phyloP scores from a whole-genome alignment of 73 alveolate genomes.

The Tetrahymena malaccensis region DNA sequence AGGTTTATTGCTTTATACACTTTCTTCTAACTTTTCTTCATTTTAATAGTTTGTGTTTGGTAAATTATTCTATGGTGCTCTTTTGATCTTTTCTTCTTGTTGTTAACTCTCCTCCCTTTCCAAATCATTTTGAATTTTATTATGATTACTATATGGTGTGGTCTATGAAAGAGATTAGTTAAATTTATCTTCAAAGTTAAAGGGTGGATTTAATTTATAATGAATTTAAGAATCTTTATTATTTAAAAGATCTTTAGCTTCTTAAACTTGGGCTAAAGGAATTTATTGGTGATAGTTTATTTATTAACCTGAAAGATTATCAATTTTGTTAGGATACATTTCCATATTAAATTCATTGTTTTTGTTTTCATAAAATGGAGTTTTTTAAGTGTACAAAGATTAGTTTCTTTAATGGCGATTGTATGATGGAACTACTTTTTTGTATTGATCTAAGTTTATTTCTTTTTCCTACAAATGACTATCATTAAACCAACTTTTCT shows the following conservation, averaged over 20 bases:
- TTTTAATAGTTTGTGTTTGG: not conserved
- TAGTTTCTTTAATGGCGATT: not conserved
- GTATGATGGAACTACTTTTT: not conserved
- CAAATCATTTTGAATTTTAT: not conserved
- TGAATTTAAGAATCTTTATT: not conserved
- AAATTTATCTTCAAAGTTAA: not conserved
- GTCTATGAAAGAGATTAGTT: not conserved
- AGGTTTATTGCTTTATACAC: not conserved
- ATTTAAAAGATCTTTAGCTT: no score
- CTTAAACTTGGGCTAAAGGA: not conserved
- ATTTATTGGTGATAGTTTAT: no score
- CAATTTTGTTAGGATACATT: not conserved
- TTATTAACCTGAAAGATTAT: no score
- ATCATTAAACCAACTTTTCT: not conserved
- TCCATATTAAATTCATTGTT: not conserved
- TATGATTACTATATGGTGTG: not conserved
- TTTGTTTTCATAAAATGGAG: not conserved
- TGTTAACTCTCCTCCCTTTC: not conserved
- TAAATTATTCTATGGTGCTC: not conserved
- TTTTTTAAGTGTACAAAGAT: not conserved
- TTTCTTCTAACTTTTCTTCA: not conserved
- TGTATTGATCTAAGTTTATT: not conserved
- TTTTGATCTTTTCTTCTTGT: not conserved
- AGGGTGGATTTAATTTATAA: not conserved
- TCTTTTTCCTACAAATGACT: not conserved